Percentiles rank a stretch among this genome's conserved stretches.
Conservation (phyloP, 805 yeast species). For the Pichia ethanolica region DNA sequence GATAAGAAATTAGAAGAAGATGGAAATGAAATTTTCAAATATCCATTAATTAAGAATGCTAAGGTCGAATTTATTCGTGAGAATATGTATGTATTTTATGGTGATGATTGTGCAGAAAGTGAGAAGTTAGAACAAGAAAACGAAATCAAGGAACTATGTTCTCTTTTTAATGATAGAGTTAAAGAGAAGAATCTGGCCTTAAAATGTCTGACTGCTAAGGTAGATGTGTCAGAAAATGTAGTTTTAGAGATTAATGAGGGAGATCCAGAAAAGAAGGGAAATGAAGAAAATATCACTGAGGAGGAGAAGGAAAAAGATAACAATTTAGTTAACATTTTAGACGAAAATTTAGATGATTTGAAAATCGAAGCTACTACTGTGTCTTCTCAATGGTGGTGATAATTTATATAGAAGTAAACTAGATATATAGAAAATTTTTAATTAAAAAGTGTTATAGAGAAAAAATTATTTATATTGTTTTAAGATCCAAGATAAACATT, state of each 20-base stretch:
- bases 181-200: conserved; percentile 40
- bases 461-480: conserved; percentile 1
- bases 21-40: not conserved
- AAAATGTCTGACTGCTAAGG: conserved; percentile 38
- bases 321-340: not conserved
- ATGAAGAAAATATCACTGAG: too few species aligned
- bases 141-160: conserved; percentile 35
- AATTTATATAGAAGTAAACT: not conserved
- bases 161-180: conserved; percentile 28
- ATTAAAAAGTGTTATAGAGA: too few species aligned
- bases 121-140: conserved; percentile 32
- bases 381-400: conserved; percentile 6
- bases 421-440: not conserved
- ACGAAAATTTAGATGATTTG: not conserved
- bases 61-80: conserved; percentile 16
- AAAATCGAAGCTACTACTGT: conserved; percentile 5
- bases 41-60: conserved; percentile 5
- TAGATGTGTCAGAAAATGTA: conserved; percentile 31
- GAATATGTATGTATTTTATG: conserved; percentile 17
- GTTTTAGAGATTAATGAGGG: conserved; percentile 20
- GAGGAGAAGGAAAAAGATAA: not conserved
- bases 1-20: not conserved
- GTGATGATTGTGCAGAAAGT: conserved; percentile 6
- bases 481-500: conserved; percentile 44
- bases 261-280: not conserved